These are phyloP conservation scores for Cupressus sempervirens DNA, from an alignment of 75 land plant species.

Conservation along the genomic window DNA sequence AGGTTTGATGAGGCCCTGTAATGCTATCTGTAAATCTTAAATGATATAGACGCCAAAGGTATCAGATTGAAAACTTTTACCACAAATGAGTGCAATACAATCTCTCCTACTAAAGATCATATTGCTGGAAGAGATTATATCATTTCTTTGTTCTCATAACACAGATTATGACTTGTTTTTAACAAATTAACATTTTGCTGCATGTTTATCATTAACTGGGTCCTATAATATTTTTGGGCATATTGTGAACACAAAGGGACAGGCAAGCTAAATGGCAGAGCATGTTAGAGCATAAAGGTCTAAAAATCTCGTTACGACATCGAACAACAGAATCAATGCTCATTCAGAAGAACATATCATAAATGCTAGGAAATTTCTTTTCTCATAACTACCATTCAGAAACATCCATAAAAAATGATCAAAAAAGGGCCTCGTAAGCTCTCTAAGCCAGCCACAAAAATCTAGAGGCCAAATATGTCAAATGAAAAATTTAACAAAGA, in stretches of 20 bases:
- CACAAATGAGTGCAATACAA: neutral
- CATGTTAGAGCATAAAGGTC: neutral
- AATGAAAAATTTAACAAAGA: neutral
- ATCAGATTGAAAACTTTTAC: neutral
- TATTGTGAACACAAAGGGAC: neutral
- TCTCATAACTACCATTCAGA: too few relatives aligned
- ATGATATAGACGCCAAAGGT: neutral
- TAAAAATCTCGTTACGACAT: neutral
- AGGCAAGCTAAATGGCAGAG: neutral
- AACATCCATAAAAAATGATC: too few relatives aligned
- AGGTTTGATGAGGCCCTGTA: neutral
- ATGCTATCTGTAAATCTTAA: neutral
- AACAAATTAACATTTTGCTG: neutral
- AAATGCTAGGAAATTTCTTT: too few relatives aligned
- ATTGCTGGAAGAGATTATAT: neutral
- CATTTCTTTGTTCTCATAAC: neutral
- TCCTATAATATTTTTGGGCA: neutral
- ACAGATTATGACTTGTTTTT: neutral
- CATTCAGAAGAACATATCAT: too few relatives aligned
- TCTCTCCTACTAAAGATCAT: neutral
- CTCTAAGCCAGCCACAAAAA: neutral
- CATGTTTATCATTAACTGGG: neutral
- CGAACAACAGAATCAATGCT: neutral
- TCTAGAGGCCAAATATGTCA: neutral
- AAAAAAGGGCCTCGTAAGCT: neutral